Base-by-base conservation (phyloP, 2,329 filamentous ascomycete genomes). In the Trichophyton benhamiae region DNA sequence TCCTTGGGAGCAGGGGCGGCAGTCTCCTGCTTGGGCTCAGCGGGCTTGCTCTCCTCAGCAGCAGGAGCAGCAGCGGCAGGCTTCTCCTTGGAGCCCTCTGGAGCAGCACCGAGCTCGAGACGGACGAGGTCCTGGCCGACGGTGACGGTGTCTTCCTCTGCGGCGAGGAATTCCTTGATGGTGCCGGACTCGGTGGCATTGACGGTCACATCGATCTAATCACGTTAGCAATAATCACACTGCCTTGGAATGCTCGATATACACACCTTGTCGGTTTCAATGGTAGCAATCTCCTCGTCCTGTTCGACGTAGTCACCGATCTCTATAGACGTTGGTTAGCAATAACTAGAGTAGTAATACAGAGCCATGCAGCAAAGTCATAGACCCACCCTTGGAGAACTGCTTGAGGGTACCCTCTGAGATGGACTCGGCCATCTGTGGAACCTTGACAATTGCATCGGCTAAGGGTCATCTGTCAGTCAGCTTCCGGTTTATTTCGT, bases 381-480 rank as follows among this genome's bases (percentile, higher is more conserved):
- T 30, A 6, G 27, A 65, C 78, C 67, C 74, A 83, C 82, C 80
- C 79, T 97, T 97, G 70, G 84, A 87, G 80, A 91, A 97, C 73
- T 96, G 91, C 79, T 96, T 96, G 71, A 99, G 76, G 22, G 94
- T 99, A 64, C 94, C 94, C 77, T 99, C 94, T 52, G 90, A 95
- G 75, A 99, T 97, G 58, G 94, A 97, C 77, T 99, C 94, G 66
- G 94, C 94, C 94, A 99, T 97, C 73, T 94, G 84, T 38, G 94
- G 94, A 67, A 97, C 94, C 78, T 97, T 92, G 75, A 99, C 85
- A 65, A 92, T 78, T 67, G 84, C 87, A 72, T 95, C 90, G 73
- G 91, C 91, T 78, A 60, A 15, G 59, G 27, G 6, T 11, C 6
- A 17, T 25, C 25, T 13, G 33, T 59, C 15, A 59, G 57, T 38